Base-by-base conservation (phyloP, 768 basidiomycete species). In the Leccinum aurantiacum region DNA sequence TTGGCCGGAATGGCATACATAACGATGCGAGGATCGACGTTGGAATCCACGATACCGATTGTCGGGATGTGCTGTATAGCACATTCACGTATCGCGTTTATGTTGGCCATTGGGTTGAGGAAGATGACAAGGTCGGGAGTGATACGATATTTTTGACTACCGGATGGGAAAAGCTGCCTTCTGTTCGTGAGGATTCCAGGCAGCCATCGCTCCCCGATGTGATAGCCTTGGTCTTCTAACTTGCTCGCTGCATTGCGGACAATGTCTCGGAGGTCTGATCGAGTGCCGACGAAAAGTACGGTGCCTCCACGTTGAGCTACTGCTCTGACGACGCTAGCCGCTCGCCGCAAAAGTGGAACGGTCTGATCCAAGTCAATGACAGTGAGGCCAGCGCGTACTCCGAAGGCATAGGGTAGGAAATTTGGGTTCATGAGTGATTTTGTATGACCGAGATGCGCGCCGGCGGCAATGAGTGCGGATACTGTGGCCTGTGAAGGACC, bases 1-100 rank as follows among this genome's bases (percentile, higher is more conserved):
- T 98, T 99, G n/a, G 93, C 95, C 0, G 95, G 95, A 69, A 99
- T 98, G 47, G 97, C 90, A 74, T 97, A 98, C 83, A 98, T 97
- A 62, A 99, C 95, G 41, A 94, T 81, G 25, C 97, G 87, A 6
- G 97, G 97, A 76, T 99, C 97, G 47, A 87, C 90, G 71, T 99
- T 94, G 22, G 95, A 93, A 75, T 99, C 97, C 56, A 95, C 85
- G 60, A 98, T 87, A 35, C 89, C 97, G 60, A 98, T 87, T 1
- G 97, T 98, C 0, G 97, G 97, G 58, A 98, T 84, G 69, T 95
- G 89, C 62, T 89, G 83, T 57, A 87, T 80, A 15, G 93, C 93
- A 67, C 93, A 95, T 77, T 99, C 97, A 56, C 90, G 86, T 67
- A 98, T 90, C 15, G 93, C 92, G 64, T 86, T 88, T 63, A 90